A percentile compares a stretch with the other conserved stretches of the same genome.
phyloP scores from a whole-genome alignment of 192 early-diverging fungal species.

The Gigaspora rosea region DNA sequence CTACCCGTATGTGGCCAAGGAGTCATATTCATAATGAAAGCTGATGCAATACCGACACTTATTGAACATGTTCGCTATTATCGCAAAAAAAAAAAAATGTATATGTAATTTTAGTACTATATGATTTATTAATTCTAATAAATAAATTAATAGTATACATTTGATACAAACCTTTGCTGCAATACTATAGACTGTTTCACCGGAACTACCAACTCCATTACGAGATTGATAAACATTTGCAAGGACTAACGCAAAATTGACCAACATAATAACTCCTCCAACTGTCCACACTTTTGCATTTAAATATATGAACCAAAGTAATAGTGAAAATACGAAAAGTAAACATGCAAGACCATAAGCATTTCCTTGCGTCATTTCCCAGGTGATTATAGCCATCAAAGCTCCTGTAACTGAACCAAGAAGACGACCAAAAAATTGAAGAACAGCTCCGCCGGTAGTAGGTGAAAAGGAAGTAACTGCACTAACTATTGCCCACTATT shows the following conservation, averaged over 20 bases:
- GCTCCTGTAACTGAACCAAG: slow-evolving; percentile 39
- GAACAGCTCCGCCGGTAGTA: slow-evolving; percentile 38
- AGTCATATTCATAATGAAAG: slow-evolving; percentile 36
- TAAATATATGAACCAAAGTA: slow-evolving; percentile 38
- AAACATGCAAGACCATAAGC: slow-evolving; percentile 25
- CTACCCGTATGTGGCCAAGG: slow-evolving; percentile 41
- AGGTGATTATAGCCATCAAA: slow-evolving; percentile 33
- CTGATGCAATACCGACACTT: slow-evolving; percentile 36
- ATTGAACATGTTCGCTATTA: slow-evolving; percentile 37
- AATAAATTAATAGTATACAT: not conserved
- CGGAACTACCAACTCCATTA: slow-evolving; percentile 32
- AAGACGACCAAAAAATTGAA: slow-evolving; percentile 41
- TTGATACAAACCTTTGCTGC: slow-evolving; percentile 6
- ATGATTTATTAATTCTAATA: not conserved
- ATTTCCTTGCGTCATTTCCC: slow-evolving; percentile 34
- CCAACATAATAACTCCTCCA: slow-evolving; percentile 40
- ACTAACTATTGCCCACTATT: slow-evolving; percentile 39
- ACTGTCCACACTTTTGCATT: slow-evolving; percentile 39
- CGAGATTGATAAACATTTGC: slow-evolving; percentile 36
- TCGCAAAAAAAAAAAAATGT: slow-evolving; percentile 9
- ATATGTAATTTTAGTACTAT: not conserved
- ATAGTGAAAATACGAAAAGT: slow-evolving; percentile 37
- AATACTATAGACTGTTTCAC: not conserved
- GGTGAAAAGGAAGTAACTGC: slow-evolving; percentile 43
- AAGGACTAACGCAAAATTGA: slow-evolving; percentile 35